phyloP scores from a whole-genome alignment of 768 basidiomycete species.

The Hericium erinaceus region DNA sequence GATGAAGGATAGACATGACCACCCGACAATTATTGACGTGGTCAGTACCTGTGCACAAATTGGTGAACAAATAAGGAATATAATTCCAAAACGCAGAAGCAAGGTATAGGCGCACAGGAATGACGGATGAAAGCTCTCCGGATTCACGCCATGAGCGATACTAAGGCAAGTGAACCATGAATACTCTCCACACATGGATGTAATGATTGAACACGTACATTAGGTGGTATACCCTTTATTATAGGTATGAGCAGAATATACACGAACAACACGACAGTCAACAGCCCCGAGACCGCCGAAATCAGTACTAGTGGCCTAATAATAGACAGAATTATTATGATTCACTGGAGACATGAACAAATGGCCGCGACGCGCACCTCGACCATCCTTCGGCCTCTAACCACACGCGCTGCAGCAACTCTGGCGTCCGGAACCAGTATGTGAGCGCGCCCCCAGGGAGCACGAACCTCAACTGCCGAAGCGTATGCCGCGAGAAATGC shows the following conservation, averaged over 20 bases:
- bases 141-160: conserved; percentile 71
- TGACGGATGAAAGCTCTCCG: conserved; percentile 54
- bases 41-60: conserved; percentile 37
- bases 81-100: not conserved
- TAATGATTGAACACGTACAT: conserved; percentile 38
- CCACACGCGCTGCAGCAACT: conserved; percentile 37
- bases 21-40: conserved; percentile 58
- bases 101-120: conserved; percentile 34
- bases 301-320: conserved; percentile 43
- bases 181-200: not conserved
- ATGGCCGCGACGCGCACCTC: conserved; percentile 23
- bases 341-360: not conserved
- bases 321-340: not conserved
- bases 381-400: conserved; percentile 43
- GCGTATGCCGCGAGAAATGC: conserved; percentile 31
- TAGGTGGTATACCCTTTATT: conserved; percentile 55
- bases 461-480: conserved; percentile 67
- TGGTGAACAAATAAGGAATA: not conserved
- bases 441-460: conserved; percentile 60
- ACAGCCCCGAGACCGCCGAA: conserved; percentile 43
- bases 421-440: conserved; percentile 49
- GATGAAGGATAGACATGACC: conserved; percentile 50
- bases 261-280: conserved; percentile 63
- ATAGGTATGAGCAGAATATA: conserved; percentile 64
- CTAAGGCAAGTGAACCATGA: conserved; percentile 25